Base-by-base conservation (phyloP, 352 stramenopile genomes). In the Globisporangium nunn region DNA sequence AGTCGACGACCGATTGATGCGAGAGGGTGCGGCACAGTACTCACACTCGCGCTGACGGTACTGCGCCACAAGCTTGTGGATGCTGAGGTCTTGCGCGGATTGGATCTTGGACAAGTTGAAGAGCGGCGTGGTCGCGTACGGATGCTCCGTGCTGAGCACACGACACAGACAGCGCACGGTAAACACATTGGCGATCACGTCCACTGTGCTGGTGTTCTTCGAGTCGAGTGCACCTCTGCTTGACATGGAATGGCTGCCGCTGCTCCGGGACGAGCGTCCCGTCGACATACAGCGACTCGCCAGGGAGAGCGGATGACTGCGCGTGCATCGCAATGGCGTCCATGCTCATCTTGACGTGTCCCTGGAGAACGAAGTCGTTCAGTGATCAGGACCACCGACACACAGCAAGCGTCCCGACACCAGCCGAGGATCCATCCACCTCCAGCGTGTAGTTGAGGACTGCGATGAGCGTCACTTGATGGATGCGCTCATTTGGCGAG, bases 401-500 rank as follows among this genome's bases (percentile, higher is more conserved):
- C 35, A 8, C 35, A 40, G 6, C 35, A 8, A 1, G 6, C 2
- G 35, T n/a, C n/a, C n/a, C n/a, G n/a, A n/a, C n/a, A n/a, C n/a
- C n/a, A n/a, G n/a, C n/a, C n/a, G n/a, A n/a, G n/a, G n/a, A n/a
- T n/a, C n/a, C n/a, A 40, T 40, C 35, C 31, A 76, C 72, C 56
- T 74, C 53, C 10, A 92, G 56, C 11, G 78, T 81, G 58, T 73
- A 85, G 68, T 87, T 73, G 46, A 91, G 77, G 18, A 88, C 59
- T 3, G 75, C 66, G n/a, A 87, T 35, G 3, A 78, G 50, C 6
- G 64, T 72, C 15, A 77, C 66, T 39, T 80, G 68, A 51, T 72
- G 58, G 33, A 94, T 78, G 7, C 50, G 61, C 49, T 92, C 81
- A 49, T 66, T 72, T 8, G 44, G 54, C 14, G 49, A 50, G 6